Conservation (phyloP, 2,329 filamentous ascomycete genomes). For the Epichloe gansuensis region DNA sequence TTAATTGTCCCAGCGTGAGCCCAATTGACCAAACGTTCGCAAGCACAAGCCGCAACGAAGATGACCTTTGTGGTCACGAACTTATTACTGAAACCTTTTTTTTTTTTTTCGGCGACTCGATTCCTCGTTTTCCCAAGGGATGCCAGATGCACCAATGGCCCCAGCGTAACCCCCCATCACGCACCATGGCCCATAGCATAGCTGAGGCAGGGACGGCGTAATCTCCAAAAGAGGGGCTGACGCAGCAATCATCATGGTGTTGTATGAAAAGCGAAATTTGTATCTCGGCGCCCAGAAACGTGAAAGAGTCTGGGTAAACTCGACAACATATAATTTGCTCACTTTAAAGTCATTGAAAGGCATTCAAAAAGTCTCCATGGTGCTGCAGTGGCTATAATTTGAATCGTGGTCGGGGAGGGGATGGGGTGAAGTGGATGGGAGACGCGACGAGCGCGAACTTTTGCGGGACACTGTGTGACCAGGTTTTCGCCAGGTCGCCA, state of each 20-base stretch:
- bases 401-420: slow-evolving; percentile 20
- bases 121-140: slow-evolving; percentile 3
- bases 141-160: neutral
- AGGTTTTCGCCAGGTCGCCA: slow-evolving; percentile 26
- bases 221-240: slow-evolving; percentile 11
- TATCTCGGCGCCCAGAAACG: slow-evolving; percentile 13
- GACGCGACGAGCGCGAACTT: slow-evolving; percentile 32
- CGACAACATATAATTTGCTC: fast-evolving
- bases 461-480: slow-evolving; percentile 21
- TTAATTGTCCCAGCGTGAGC: neutral
- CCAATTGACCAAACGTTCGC: neutral
- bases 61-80: neutral
- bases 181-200: slow-evolving; percentile 1
- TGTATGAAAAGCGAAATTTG: slow-evolving; percentile 3
- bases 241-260: slow-evolving; percentile 9
- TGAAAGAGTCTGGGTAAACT: slow-evolving; percentile 14
- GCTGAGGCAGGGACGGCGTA: slow-evolving; percentile 9
- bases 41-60: neutral
- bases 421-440: slow-evolving; percentile 28
- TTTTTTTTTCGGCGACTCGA: neutral
- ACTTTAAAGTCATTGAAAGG: slow-evolving; percentile 7
- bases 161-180: slow-evolving; percentile 2
- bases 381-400: slow-evolving; percentile 9
- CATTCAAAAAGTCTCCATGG: slow-evolving; percentile 16
- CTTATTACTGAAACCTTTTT: neutral